Percentiles rank a stretch among this genome's conserved stretches.
Conservation (phyloP, 768 basidiomycete species). For the Auricularia cornea region DNA sequence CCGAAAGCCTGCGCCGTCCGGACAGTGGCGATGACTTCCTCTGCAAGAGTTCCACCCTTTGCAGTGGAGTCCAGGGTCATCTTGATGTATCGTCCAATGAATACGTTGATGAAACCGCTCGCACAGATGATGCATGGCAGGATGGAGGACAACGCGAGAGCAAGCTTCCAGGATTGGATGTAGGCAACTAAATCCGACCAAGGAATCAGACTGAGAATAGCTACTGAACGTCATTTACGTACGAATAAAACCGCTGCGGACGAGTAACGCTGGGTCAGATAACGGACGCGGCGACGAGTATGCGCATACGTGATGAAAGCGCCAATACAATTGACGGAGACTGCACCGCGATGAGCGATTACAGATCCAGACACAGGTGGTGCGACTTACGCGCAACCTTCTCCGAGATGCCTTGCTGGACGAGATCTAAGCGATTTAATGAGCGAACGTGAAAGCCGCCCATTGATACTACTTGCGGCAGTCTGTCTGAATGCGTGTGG, state of each 20-base stretch:
- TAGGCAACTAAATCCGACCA: constrained; percentile 26
- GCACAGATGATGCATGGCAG: constrained; percentile 74
- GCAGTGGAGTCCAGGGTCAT: constrained; percentile 67
- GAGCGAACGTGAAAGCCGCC: not conserved
- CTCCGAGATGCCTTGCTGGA: constrained; percentile 88
- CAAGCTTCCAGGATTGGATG: constrained; percentile 66
- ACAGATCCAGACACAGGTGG: not conserved
- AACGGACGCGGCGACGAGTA: not conserved
- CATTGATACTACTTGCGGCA: constrained; percentile 50
- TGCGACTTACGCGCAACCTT: constrained; percentile 51
- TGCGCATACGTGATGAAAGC: constrained; percentile 49
- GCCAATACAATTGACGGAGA: constrained; percentile 52
- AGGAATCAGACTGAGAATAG: not conserved
- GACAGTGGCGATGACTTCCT: constrained; percentile 87
- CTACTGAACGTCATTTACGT: constrained; percentile 3
- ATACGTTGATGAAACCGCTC: constrained; percentile 64
- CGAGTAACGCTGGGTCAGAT: not conserved
- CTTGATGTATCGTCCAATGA: constrained; percentile 52
- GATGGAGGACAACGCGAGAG: constrained; percentile 73
- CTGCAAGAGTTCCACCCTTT: constrained; percentile 73
- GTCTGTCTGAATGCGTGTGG: constrained; percentile 85
- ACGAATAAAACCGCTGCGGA: constrained; percentile 29
- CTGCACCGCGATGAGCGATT: constrained; percentile 1
- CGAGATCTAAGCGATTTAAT: constrained; percentile 45
- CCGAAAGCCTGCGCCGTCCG: constrained; percentile 91